Evolutionary conservation across 768 basidiomycete genomes (phyloP).

Genomic region (Podaxis mareebaensis): DNA sequence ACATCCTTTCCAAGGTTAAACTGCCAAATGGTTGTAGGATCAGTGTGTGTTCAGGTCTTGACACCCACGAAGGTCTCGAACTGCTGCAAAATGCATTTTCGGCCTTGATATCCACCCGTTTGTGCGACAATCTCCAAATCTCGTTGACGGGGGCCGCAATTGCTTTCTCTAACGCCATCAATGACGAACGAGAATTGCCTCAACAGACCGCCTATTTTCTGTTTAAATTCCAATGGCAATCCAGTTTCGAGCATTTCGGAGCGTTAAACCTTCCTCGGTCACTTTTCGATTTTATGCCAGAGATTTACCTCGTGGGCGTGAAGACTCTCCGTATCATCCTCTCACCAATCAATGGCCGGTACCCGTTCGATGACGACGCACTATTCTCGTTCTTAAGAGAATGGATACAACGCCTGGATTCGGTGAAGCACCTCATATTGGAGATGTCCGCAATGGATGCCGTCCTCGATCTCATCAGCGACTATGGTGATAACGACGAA

Average conservation of each 20-base stretch:
- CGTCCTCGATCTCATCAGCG: conserved; percentile 1
- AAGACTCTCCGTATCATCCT: not conserved
- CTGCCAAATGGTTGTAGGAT: not conserved
- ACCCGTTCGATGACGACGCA: not conserved
- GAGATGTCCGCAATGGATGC: not conserved
- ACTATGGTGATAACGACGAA: not conserved
- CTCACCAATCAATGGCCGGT: not conserved
- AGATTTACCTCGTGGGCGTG: not conserved
- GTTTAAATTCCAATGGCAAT: conserved; percentile 11
- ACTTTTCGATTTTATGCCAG: not conserved
- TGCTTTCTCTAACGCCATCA: not conserved
- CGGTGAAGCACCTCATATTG: not conserved
- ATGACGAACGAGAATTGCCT: not conserved
- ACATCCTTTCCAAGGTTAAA: not conserved
- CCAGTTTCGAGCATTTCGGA: not conserved
- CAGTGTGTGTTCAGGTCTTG: not conserved
- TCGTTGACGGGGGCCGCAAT: not conserved
- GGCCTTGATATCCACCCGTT: not conserved
- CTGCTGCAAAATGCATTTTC: not conserved
- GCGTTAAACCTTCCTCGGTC: not conserved
- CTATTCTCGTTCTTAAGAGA: not conserved
- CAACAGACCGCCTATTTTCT: not conserved
- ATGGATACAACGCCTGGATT: not conserved
- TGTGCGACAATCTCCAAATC: not conserved
- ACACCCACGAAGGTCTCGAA: not conserved